phyloP scores from a whole-genome alignment of 805 yeast species.

The Brettanomyces nanus region DNA sequence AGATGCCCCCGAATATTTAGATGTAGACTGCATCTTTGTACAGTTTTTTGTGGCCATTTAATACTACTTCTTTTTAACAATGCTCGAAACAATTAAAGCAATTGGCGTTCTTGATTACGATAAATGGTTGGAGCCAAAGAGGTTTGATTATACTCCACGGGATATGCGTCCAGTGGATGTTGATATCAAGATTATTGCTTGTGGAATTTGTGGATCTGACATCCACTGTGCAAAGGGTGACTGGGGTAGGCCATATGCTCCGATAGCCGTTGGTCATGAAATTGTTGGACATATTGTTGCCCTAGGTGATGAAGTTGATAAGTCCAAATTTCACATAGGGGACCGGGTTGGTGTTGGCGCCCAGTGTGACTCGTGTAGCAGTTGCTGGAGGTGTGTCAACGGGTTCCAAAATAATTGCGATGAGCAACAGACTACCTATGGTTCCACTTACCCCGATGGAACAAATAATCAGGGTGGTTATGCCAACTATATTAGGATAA shows the following conservation, averaged over 20 bases:
- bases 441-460: slow-evolving; percentile 33
- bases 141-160: slow-evolving; percentile 10
- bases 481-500: slow-evolving; percentile 36
- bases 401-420: slow-evolving; percentile 42
- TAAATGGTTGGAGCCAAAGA: slow-evolving; percentile 7
- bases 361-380: slow-evolving; percentile 27
- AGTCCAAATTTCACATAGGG: slow-evolving; percentile 29
- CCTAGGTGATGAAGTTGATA: slow-evolving; percentile 29
- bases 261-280: slow-evolving; percentile 35
- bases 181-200: slow-evolving; percentile 31
- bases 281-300: slow-evolving; percentile 33
- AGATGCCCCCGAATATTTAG: too few species aligned
- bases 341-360: slow-evolving; percentile 47
- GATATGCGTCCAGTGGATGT: slow-evolving; percentile 23
- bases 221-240: slow-evolving; percentile 34
- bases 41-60: too few species aligned
- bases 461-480: slow-evolving; percentile 40
- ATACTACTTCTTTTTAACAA: too few species aligned
- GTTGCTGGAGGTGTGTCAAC: slow-evolving; percentile 30
- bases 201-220: slow-evolving; percentile 51
- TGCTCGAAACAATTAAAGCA: too few species aligned
- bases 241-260: slow-evolving; percentile 9
- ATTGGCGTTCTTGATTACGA: slow-evolving; percentile 10
- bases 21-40: too few species aligned
- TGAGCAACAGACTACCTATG: slow-evolving; percentile 42